Percentiles rank a stretch among this genome's conserved stretches.
phyloP scores from a whole-genome alignment of 208 protist species.

The Balamuthia mandrillaris region DNA sequence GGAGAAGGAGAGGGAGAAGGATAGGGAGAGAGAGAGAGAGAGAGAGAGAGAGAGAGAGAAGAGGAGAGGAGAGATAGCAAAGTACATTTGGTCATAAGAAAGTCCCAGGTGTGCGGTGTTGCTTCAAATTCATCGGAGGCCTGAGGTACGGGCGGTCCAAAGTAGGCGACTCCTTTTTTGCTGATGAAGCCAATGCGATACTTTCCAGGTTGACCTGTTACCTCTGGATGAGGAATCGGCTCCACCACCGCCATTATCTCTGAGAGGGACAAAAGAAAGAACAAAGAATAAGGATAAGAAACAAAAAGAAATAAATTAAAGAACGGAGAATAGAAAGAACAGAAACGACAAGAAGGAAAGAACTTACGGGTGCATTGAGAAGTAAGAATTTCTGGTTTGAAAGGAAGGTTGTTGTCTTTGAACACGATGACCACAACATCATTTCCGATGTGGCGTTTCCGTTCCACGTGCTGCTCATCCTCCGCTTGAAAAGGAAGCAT shows the following conservation, averaged over 20 bases:
- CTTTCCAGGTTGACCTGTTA: background rate
- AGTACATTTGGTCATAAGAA: too few species aligned
- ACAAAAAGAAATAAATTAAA: background rate
- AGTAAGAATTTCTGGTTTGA: background rate
- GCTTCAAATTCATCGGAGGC: too few species aligned
- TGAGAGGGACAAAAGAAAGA: background rate
- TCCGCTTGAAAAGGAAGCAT: background rate
- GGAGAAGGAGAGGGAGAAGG: too few species aligned
- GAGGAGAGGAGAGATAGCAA: too few species aligned
- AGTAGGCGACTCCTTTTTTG: background rate
- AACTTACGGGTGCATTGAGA: background rate
- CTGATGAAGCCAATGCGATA: background rate
- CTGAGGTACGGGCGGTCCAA: background rate
- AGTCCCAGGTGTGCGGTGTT: too few species aligned
- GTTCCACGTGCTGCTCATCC: background rate
- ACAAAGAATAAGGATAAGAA: background rate
- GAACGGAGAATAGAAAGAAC: background rate
- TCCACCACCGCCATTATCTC: too few species aligned
- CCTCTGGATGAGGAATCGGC: too few species aligned
- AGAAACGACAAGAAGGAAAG: background rate
- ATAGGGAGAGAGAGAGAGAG: too few species aligned
- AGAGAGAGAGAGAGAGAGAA: too few species aligned
- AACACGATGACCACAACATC: background rate
- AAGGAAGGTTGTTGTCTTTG: background rate
- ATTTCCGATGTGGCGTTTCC: conserved; percentile 7